phyloP scores from a whole-genome alignment of 441 rosid species.

The Gossypium schwendimanii region DNA sequence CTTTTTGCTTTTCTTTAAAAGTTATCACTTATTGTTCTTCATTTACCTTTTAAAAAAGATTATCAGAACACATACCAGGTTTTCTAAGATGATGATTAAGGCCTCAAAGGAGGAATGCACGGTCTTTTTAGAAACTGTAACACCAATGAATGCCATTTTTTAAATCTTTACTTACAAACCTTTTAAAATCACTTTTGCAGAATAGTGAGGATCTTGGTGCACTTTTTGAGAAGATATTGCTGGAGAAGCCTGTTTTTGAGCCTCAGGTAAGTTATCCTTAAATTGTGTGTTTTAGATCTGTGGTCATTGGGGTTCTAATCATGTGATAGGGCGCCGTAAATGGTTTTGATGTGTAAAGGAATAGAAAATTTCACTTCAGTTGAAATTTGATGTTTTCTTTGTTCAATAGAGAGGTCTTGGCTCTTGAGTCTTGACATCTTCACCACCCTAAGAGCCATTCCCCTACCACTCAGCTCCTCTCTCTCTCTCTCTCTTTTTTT shows the following conservation, averaged over 20 bases:
- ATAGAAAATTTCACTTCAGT: background rate
- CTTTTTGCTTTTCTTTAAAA: background rate
- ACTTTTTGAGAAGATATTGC: conserved; percentile 39
- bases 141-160: background rate
- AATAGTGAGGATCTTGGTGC: conserved; percentile 39
- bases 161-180: conserved; percentile 5
- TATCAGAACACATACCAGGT: background rate
- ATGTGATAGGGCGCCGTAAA: background rate
- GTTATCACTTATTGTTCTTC: background rate
- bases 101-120: background rate
- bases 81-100: background rate
- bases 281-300: background rate
- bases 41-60: background rate
- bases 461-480: background rate
- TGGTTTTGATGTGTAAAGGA: background rate
- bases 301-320: background rate
- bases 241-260: conserved; percentile 53
- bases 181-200: conserved; percentile 32
- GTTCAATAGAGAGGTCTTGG: background rate
- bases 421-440: background rate
- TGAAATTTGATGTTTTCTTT: background rate
- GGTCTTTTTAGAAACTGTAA: background rate
- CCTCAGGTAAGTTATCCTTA: conserved; percentile 38
- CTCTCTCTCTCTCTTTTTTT: no score
- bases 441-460: background rate